Percentiles rank a stretch among this genome's conserved stretches.
Evolutionary conservation across 345 rosid genomes (phyloP).

Genomic region (Hibiscus tridactylites): DNA sequence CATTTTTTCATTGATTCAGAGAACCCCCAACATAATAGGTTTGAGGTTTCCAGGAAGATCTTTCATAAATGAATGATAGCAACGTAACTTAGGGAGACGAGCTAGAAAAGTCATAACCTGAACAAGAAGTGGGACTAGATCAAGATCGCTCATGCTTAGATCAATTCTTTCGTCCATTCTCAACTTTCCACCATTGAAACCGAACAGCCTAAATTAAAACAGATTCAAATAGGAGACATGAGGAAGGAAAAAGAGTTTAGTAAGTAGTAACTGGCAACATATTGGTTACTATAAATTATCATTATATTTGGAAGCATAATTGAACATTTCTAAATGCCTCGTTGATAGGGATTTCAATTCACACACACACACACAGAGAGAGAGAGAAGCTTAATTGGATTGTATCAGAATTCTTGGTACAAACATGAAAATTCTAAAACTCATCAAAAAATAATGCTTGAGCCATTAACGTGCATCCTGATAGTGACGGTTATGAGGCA

Average conservation of each 20-base stretch:
- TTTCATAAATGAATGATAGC: not conserved
- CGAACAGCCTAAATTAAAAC: conserved; percentile 56
- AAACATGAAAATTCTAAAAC: not conserved
- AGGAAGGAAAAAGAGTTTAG: conserved; percentile 4
- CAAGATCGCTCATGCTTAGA: conserved; percentile 98
- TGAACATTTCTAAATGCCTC: not conserved
- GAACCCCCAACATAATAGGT: not conserved
- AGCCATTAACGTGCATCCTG: not conserved
- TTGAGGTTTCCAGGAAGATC: not conserved
- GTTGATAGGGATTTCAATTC: no score
- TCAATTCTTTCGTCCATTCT: conserved; percentile 91
- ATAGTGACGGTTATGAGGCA: not conserved
- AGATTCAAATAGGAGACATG: not conserved
- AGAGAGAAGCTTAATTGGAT: no score
- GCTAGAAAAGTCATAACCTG: conserved; percentile 44
- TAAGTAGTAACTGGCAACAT: conserved; percentile 10
- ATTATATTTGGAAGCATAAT: not conserved
- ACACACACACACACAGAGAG: no score
- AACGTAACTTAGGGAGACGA: not conserved
- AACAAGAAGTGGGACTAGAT: conserved; percentile 81
- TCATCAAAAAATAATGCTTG: not conserved
- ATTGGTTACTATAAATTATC: not conserved
- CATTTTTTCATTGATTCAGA: not conserved
- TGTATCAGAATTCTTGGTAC: no score
- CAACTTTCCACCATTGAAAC: conserved; percentile 78